Base-by-base conservation (phyloP, 192 early-diverging fungal genomes). In the Coemansia sp. region DNA sequence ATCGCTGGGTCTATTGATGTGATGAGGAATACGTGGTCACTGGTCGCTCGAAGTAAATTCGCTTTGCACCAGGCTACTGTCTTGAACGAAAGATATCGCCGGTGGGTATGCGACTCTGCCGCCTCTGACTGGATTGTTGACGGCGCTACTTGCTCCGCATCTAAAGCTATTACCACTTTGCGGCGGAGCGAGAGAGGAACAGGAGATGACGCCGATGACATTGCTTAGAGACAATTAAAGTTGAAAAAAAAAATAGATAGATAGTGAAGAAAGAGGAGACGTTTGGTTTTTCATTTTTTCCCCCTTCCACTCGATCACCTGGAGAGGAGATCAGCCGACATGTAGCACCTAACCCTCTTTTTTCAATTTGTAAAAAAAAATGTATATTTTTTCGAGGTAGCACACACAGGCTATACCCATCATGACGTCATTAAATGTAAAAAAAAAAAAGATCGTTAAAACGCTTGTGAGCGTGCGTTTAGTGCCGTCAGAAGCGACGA, bases 11-110 rank as follows among this genome's bases (percentile, higher is more conserved):
- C 68, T 17, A 82, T n/a, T 0, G 61, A 39, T 0, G 79, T 67
- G 1, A 73, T 61, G 3, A 82, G 60, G 39, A 82, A 82, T 36
- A 82, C 74, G 43, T 82, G 79, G 74, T 82, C 79, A 17, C 73
- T 59, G 5, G 9, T 2, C 0, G 70, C 6, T 2, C 79, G 74
- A 4, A 82, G 39, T 12, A 82, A 19, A 46, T 82, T 82, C 15
- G 74, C 75, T 24, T 82, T 82, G 43, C 54, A 62, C 79, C 79
- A 82, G 0, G 79, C 79, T 0, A 82, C 59, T 10, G 75, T 73
- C 38, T 82, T 82, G 64, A 77, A 76, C 10, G 62, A 29, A 4
- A 64, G 36, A 49, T 67, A 77, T 36, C 75, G 59, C 20, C 60
- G 57, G 25, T 29, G n/a, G 12, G 62, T 54, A 9, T n/a, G 27